Base-by-base conservation (phyloP, 1,139 yeast species). In the Zygoascus meyerae region DNA sequence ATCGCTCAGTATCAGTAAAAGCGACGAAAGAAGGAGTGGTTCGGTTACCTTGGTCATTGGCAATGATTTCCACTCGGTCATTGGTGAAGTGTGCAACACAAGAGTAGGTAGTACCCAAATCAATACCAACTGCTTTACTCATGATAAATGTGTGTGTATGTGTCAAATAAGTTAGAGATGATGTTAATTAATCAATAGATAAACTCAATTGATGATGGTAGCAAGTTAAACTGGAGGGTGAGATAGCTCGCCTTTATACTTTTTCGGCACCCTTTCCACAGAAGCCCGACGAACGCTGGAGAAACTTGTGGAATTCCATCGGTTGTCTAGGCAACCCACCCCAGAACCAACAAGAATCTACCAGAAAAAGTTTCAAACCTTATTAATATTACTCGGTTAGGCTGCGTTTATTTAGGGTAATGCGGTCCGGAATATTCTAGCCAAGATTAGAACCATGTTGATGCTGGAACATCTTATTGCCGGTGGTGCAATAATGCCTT, bases 41-140 rank as follows among this genome's bases (percentile, higher is more conserved):
- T 78, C 96, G 83, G 86, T 87, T 87, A 83, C 96, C 96, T 79
- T 87, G 95, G 74, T 87, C 96, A 77, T 86, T 86, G 72, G 95
- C 95, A 74, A 87, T 86, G 71, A 87, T 87, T 74, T 87, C 97
- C 63, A 82, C 81, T 73, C 92, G 72, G 84, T 89, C 78, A 81
- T 85, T 77, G 78, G 95, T 77, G 78, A 86, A 75, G 87, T 86
- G 83, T 67, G 97, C 97, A 63, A 89, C 97, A 84, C 97, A 89
- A 58, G 97, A 89, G 86, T 90, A 86, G 63, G 95, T 86, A 67
- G 97, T 89, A 82, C 97, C 97, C 78, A 87, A 84, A 84, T 87
- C 96, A 87, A 90, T 90, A 59, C 73, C 71, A 52, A 67, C 66
- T 48, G 70, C 67, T 59, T 66, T 66, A 55, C 66, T 60, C 43